Percentiles rank a stretch among this genome's conserved stretches.
Conservation (phyloP, 768 basidiomycete species). For the Flagelloscypha sp. region DNA sequence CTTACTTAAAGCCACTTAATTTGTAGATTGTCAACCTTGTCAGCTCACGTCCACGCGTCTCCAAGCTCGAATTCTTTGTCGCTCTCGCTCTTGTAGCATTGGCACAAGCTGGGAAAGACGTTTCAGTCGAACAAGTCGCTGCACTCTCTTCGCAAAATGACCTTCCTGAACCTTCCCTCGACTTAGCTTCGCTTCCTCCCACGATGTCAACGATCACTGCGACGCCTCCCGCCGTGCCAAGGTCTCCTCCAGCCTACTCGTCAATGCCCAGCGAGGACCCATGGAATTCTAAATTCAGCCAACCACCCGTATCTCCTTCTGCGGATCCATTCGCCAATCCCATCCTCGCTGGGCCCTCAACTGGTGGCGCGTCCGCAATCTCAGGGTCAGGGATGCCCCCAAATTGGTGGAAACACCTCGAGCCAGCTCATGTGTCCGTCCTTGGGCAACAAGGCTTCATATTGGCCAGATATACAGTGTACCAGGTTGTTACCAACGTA, state of each 20-base stretch:
- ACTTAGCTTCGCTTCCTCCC: constrained; percentile 49
- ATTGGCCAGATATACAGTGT: constrained; percentile 79
- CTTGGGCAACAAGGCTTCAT: constrained; percentile 90
- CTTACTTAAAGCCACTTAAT: too few relatives aligned
- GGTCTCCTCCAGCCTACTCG: constrained; percentile 44
- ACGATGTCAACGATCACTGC: constrained; percentile 44
- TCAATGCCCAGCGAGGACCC: constrained; percentile 71
- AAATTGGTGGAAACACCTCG: constrained; percentile 86
- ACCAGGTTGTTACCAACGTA: constrained; percentile 73
- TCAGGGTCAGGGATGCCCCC: constrained; percentile 64
- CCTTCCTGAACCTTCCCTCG: constrained; percentile 65
- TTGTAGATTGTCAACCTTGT: constrained; percentile 91
- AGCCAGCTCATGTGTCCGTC: constrained; percentile 60
- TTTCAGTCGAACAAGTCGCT: constrained; percentile 34
- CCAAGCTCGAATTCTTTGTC: constrained; percentile 87
- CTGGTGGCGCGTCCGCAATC: constrained; percentile 49
- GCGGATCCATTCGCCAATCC: constrained; percentile 18
- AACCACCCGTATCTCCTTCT: constrained; percentile 24
- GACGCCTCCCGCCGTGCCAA: constrained; percentile 26
- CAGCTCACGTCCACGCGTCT: constrained; percentile 70
- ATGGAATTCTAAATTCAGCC: constrained; percentile 38
- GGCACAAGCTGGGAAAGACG: constrained; percentile 77
- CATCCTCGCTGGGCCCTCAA: constrained; percentile 20
- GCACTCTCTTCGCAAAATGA: constrained; percentile 69
- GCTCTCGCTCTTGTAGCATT: constrained; percentile 82